Base-by-base conservation (phyloP, 2,329 filamentous ascomycete genomes). In the Ceratocystis cacaofunesta region DNA sequence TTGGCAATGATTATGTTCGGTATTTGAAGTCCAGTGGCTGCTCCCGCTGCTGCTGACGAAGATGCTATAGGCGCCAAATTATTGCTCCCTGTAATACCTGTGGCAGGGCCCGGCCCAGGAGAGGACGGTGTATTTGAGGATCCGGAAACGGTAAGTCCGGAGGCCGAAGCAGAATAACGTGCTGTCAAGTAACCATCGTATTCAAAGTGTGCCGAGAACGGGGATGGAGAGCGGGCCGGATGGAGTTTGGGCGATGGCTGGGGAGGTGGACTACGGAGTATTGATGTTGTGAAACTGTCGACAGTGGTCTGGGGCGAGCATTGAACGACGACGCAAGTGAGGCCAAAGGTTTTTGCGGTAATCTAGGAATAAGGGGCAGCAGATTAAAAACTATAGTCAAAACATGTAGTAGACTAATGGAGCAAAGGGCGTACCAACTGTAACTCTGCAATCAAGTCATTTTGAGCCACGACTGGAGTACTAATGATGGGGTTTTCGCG, bases 401-500 rank as follows among this genome's bases (percentile, higher is more conserved):
- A 52, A 22, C 43, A 22, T 28, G 61, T 22, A 2, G 67, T 28
- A 10, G 61, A 19, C 22, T 57, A 44, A 15, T 48, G 10, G 22
- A 32, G 19, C 17, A 32, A 58, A 10, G 32, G 44, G 8, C 68
- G 52, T 71, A 90, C 88, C 72, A 94, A 77, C 68, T 83, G 81
- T 25, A 96, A 78, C 74, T 95, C 90, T 63, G 84, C 80, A 55
- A 86, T 80, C n/a, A 95, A 78, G 69, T 85, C 81, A 62, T 65
- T 50, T 50, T 67, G 73, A 88, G 80, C 66, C 92, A 76, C 63
- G 3, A 77, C 73, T 1, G 85, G 82, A 17, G 89, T 88, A 75
- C 90, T 87, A 72, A 97, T 85, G 70, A 97, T 85, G 76, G 90
- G 96, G 74, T 97, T 92, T 74, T 96, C 89, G 69, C 86, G 82